Conservation (phyloP, 78 protist species). For the Andalucia godoyi region DNA sequence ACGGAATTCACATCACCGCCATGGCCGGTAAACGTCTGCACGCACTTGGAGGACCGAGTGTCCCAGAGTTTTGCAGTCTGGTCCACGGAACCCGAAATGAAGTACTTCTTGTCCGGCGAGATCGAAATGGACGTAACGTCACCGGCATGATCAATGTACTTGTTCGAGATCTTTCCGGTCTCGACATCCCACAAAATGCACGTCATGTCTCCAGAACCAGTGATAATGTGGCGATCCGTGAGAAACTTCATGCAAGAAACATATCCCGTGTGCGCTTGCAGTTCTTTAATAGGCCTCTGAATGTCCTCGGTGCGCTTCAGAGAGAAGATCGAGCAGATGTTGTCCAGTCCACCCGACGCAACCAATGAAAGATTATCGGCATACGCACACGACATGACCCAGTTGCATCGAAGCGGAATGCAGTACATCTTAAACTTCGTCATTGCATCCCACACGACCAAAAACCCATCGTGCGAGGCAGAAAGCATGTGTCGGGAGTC, state of each 20-base stretch:
- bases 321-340: slow-evolving; percentile 75
- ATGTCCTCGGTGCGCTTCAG: slow-evolving; percentile 45
- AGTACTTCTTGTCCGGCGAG: slow-evolving; percentile 45
- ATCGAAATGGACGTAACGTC: slow-evolving; percentile 71
- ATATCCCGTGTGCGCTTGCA: slow-evolving; percentile 76
- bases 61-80: slow-evolving; percentile 83
- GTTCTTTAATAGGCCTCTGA: slow-evolving; percentile 36
- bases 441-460: slow-evolving; percentile 87
- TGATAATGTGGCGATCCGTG: slow-evolving; percentile 58
- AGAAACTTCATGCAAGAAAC: slow-evolving; percentile 90
- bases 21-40: slow-evolving; percentile 87
- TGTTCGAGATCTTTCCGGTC: slow-evolving; percentile 29
- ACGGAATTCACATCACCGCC: slow-evolving; percentile 90
- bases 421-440: slow-evolving; percentile 61
- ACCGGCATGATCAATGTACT: slow-evolving; percentile 79
- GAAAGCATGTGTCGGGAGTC: slow-evolving; percentile 67
- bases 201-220: slow-evolving; percentile 76
- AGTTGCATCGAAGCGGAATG: slow-evolving; percentile 76
- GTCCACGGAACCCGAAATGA: slow-evolving; percentile 84
- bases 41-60: slow-evolving; percentile 58
- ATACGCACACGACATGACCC: slow-evolving; percentile 97
- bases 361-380: slow-evolving; percentile 76
- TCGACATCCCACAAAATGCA: slow-evolving; percentile 92
- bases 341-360: slow-evolving; percentile 96
- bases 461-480: slow-evolving; percentile 93